Base-by-base conservation (phyloP, 2,329 filamentous ascomycete species). In the Thelonectria discophora region DNA sequence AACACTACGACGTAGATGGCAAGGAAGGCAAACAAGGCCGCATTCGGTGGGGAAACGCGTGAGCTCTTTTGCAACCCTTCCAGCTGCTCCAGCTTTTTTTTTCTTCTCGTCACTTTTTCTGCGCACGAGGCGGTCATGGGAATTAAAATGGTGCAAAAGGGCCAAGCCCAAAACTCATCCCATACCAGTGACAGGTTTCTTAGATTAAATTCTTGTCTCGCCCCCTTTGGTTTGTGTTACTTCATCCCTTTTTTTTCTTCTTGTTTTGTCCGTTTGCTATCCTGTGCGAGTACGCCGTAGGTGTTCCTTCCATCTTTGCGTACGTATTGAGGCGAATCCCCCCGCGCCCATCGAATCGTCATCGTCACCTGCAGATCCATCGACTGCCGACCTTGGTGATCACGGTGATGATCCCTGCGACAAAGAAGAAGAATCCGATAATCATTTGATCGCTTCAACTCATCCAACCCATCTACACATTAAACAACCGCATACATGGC, bases 1-100 rank as follows among this genome's bases (percentile, higher is more conserved):
- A n/a, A n/a, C n/a, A n/a, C n/a, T n/a, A n/a, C n/a, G n/a, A n/a
- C n/a, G n/a, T n/a, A n/a, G n/a, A n/a, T n/a, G n/a, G n/a, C n/a
- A n/a, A n/a, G n/a, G n/a, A n/a, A n/a, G n/a, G n/a, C n/a, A n/a
- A n/a, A n/a, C n/a, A 12, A 10, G 24, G n/a, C 48, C 43, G 27
- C 61, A 34, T 13, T 45, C 67, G 58, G 69, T 71, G 67, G 69
- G 66, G 69, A 71, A 71, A 69, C 64, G 69, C 69, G 67, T 71
- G 69, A 70, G 69, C 58, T 68, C 27, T 59, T 57, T 65, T 55
- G 60, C 57, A 63, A 34, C 53, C n/a, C 7, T 4, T 7, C 7
- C 4, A 4, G 11, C 40, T 57, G 18, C 42, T 37, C 24, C 39
- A 30, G 30, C 48, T 10, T 55, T 54, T 10, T 55, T 45, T 20